phyloP scores from a whole-genome alignment of 2,329 filamentous ascomycete genomes.

The Cryphonectria naterciae region DNA sequence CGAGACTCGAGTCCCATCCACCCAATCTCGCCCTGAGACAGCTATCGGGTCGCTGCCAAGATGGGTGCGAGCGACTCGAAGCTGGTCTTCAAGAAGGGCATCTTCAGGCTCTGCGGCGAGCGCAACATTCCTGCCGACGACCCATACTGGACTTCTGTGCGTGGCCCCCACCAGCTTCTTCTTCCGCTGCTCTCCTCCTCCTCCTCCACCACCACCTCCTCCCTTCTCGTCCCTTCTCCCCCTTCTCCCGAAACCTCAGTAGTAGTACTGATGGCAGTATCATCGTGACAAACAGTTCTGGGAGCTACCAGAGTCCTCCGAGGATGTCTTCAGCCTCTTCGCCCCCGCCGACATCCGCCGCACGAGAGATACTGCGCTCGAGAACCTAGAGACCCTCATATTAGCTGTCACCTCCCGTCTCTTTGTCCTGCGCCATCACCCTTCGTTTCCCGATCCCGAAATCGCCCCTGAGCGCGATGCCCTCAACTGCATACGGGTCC shows the following conservation, averaged over 20 bases:
- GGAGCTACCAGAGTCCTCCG: slow-evolving; percentile 92
- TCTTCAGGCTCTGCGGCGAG: slow-evolving; percentile 94
- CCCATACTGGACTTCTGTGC: slow-evolving; percentile 88
- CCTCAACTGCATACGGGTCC: slow-evolving; percentile 91
- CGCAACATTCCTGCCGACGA: slow-evolving; percentile 85
- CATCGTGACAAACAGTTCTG: slow-evolving; percentile 76
- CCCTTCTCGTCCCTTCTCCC: neutral
- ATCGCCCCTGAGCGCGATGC: slow-evolving; percentile 83
- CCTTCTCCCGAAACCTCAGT: neutral
- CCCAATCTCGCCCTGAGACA: slow-evolving; percentile 19
- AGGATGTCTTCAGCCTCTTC: slow-evolving; percentile 97
- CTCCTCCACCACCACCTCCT: neutral
- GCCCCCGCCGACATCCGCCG: slow-evolving; percentile 86
- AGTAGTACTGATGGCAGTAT: slow-evolving; percentile 7
- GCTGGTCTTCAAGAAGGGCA: slow-evolving; percentile 97
- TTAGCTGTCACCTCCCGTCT: slow-evolving; percentile 82
- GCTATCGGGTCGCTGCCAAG: slow-evolving; percentile 34
- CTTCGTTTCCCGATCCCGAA: slow-evolving; percentile 86
- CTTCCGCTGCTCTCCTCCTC: no score
- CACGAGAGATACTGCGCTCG: slow-evolving; percentile 80
- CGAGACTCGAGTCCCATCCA: slow-evolving; percentile 1
- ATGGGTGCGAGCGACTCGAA: slow-evolving; percentile 99
- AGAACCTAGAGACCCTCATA: slow-evolving; percentile 88
- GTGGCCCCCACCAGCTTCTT: slow-evolving; percentile 40
- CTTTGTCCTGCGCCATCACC: slow-evolving; percentile 81